Evolutionary conservation across 129 eudicot genomes (phyloP).

Genomic region (Artemisia annua): DNA sequence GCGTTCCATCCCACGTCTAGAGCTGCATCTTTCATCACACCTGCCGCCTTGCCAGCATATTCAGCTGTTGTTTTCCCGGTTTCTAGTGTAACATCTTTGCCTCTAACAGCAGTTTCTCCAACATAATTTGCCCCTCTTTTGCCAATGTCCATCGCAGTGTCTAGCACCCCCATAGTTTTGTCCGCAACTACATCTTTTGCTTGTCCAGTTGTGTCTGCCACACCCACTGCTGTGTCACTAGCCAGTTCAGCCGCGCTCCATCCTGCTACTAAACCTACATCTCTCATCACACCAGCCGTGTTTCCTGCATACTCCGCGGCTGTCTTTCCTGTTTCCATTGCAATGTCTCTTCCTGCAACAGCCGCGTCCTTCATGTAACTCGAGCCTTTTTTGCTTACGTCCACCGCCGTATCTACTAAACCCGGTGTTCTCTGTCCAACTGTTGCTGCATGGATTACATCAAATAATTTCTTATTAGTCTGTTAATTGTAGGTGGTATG

Average conservation of each 20-base stretch:
- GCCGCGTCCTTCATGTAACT: not conserved
- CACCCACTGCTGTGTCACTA: not conserved
- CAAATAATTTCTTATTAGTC: no score
- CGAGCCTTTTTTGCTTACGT: not conserved
- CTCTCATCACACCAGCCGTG: not conserved
- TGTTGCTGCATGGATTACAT: no score
- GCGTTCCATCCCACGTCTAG: not conserved
- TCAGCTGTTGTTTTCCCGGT: conserved; percentile 8
- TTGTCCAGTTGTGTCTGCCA: not conserved
- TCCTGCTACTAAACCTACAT: not conserved
- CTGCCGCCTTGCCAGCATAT: conserved; percentile 30
- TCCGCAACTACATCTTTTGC: not conserved
- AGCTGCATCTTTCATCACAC: conserved; percentile 9
- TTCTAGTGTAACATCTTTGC: not conserved
- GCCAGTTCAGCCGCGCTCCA: conserved; percentile 1
- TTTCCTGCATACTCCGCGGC: not conserved
- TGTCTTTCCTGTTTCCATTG: not conserved
- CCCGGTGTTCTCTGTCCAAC: conserved; percentile 22
- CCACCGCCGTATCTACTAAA: not conserved
- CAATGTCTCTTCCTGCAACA: not conserved
- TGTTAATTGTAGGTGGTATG: no score
- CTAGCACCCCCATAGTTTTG: not conserved
- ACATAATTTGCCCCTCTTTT: not conserved
- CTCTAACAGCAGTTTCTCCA: not conserved
- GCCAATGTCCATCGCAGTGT: conserved; percentile 10